Evolutionary conservation across 163 green algal genomes (phyloP).

Genomic region (Chloroidium sp.): DNA sequence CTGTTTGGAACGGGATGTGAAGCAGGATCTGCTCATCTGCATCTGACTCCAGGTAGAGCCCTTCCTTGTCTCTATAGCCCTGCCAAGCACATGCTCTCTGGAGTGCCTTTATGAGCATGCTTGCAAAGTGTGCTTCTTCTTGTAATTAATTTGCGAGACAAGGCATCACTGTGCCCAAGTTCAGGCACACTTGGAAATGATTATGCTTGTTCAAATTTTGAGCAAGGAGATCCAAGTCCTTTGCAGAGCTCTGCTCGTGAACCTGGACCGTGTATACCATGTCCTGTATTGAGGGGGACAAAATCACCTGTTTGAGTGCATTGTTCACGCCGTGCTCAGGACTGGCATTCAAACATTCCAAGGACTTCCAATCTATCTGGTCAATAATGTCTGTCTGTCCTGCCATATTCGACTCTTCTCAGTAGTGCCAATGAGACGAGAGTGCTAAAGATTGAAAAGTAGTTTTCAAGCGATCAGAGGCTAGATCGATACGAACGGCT

Average conservation of each 20-base stretch:
- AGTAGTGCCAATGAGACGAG: no score
- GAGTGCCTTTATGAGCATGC: background rate
- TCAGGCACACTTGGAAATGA: no score
- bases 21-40: conserved; percentile 69
- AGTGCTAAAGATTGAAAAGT: no score
- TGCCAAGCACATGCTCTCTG: conserved; percentile 12
- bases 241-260: no score
- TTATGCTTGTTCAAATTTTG: no score
- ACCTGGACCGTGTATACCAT: no score
- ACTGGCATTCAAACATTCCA: conserved; percentile 59
- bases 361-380: conserved; percentile 39
- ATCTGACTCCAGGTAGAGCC: conserved; percentile 54
- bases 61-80: conserved; percentile 61
- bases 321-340: conserved; percentile 40
- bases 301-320: conserved; percentile 57
- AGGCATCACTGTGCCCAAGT: no score
- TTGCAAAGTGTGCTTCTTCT: background rate
- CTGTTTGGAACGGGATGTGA: conserved; percentile 52
- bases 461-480: no score
- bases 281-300: background rate
- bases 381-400: conserved; percentile 42
- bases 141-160: background rate
- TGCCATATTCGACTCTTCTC: background rate
- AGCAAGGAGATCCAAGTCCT: no score
- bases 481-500: no score